Conservation (phyloP, 768 basidiomycete species). For the Naganishia onofrii region DNA sequence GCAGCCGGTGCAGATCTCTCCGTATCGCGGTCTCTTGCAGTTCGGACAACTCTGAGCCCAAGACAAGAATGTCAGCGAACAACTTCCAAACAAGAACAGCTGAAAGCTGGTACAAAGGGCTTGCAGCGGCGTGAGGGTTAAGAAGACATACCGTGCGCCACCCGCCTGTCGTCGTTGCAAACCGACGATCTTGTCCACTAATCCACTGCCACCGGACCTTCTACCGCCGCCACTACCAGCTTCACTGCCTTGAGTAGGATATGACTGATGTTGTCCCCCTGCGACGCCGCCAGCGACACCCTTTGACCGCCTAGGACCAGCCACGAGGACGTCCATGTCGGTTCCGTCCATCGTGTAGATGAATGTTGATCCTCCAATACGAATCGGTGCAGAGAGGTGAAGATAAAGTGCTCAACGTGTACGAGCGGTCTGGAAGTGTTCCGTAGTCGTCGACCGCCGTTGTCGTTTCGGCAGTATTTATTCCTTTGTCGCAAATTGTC, state of each 20-base stretch:
- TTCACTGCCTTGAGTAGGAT: background rate
- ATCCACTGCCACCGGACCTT: slow-evolving; percentile 1
- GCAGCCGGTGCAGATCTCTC: background rate
- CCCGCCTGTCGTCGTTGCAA: slow-evolving; percentile 27
- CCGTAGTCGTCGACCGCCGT: background rate
- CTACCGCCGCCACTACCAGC: background rate
- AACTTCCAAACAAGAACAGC: no score
- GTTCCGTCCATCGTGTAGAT: slow-evolving; percentile 13
- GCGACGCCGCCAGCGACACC: slow-evolving; percentile 10
- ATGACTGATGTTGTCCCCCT: background rate
- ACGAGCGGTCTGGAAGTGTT: background rate
- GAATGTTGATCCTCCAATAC: no score
- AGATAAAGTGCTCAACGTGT: background rate
- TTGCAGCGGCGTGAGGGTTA: background rate
- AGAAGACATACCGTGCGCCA: background rate
- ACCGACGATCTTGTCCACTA: slow-evolving; percentile 22
- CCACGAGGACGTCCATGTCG: slow-evolving; percentile 1
- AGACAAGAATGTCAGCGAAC: background rate
- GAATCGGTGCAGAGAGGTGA: background rate
- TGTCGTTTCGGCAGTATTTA: background rate
- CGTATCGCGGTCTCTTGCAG: background rate
- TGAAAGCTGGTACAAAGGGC: background rate
- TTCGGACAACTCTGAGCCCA: background rate
- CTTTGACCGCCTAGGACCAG: slow-evolving; percentile 11
- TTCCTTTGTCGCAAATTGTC: background rate